Evolutionary conservation across 2,329 filamentous ascomycete genomes (phyloP), one percentile per base, ranked within the genome.

Genomic region (Aureobasidium lini): DNA sequence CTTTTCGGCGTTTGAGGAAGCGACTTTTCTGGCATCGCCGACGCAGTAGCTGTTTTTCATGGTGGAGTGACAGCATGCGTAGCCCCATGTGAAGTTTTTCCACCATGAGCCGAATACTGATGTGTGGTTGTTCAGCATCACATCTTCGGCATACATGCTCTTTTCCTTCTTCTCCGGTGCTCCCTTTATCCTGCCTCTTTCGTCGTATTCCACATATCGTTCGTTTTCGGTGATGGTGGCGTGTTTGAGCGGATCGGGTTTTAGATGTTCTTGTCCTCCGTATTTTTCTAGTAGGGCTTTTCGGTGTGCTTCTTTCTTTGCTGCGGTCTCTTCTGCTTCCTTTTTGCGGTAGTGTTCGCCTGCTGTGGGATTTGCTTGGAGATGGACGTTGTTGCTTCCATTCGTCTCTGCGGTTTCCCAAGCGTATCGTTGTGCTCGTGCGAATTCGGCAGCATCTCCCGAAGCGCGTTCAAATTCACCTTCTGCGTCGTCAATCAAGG

Each of bases 11-110:
- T 89, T 87, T 66, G 92, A 86, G 73, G 89, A 91, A 1, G 90
- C 92, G 62, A 76, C 77, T 72, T 85, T 95, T 37, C 94, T 94
- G 61, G 89, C 89, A 62, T 94, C 90, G 29, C 94, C 94, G 0
- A 93, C 97, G 73, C 94, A 99, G 69, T 97, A 99, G 68, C 91
- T 96, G 74, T 99, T 97, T 76, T 95, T 96, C 63, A 95, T 84
- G 23, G 85, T 87, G 0, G 91, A 96, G 71, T 95, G 91, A 77
- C 94, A 99, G 73, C 94, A 99, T 23, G 89, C 83, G 73, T 96
- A 99, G 1, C 94, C 94, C 94, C 94, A 99, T 73, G 87, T 83
- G 76, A 96, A 97, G 69, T 90, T 86, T 57, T 85, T 84, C 94
- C 94, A 99, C 94, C 94, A 99, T 68, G 91, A 96, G 50, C 94